Evolutionary conservation across 257 asterid species (phyloP).

Genomic region (Voacanga thouarsii): DNA sequence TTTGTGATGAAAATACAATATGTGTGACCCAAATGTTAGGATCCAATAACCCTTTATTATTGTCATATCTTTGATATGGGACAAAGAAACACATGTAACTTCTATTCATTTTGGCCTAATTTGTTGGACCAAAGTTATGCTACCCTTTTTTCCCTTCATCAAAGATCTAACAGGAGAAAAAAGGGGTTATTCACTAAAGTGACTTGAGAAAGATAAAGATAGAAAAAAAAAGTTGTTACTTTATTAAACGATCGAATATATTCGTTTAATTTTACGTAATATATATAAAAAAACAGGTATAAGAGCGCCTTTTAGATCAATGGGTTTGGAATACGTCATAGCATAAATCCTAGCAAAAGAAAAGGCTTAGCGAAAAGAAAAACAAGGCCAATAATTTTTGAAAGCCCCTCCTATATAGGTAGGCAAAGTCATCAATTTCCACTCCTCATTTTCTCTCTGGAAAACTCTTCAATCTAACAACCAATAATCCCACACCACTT

Average conservation of each 20-base stretch:
- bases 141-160: too few species aligned
- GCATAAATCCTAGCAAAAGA: background rate
- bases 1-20: background rate
- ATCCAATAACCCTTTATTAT: background rate
- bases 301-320: background rate
- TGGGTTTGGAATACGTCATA: background rate
- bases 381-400: background rate
- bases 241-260: too few species aligned
- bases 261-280: too few species aligned
- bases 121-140: too few species aligned
- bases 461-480: background rate
- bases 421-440: background rate
- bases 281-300: too few species aligned
- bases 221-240: too few species aligned
- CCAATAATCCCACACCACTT: background rate
- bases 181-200: too few species aligned
- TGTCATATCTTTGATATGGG: background rate
- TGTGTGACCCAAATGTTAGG: constrained; percentile 4
- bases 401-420: background rate
- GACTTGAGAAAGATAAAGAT: too few species aligned
- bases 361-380: background rate
- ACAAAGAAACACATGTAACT: background rate
- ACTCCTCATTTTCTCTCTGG: background rate
- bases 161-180: too few species aligned
- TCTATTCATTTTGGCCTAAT: background rate